Conservation (phyloP, 1,284 basidiomycete species). For the Volvariella surrecta region DNA sequence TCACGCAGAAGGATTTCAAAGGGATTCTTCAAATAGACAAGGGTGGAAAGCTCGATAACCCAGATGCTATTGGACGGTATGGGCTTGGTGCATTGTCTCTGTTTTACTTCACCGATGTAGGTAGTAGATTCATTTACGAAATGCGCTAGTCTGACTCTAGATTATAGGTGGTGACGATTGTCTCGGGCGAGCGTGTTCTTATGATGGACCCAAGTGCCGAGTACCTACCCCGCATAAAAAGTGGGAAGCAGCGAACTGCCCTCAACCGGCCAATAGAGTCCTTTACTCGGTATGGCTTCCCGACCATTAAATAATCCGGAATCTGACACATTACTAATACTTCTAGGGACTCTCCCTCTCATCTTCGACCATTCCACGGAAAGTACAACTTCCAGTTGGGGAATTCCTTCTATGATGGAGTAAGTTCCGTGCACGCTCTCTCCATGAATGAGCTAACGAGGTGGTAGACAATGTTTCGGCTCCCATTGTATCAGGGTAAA, state of each 20-base stretch:
- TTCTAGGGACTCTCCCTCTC: slow-evolving; percentile 35
- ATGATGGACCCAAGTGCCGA: slow-evolving; percentile 36
- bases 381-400: slow-evolving; percentile 25
- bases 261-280: background rate
- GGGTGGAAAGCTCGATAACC: slow-evolving; percentile 30
- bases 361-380: slow-evolving; percentile 28
- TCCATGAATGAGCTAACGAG: background rate
- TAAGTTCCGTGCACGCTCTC: background rate
- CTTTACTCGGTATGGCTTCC: no score
- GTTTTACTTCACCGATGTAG: slow-evolving; percentile 41
- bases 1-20: slow-evolving; percentile 31
- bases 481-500: slow-evolving; percentile 25
- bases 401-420: background rate
- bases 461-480: slow-evolving; percentile 36
- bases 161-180: slow-evolving; percentile 20
- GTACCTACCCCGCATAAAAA: slow-evolving; percentile 11
- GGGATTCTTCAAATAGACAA: slow-evolving; percentile 34
- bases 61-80: slow-evolving; percentile 37
- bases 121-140: slow-evolving; percentile 5
- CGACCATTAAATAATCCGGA: no score
- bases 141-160: no score
- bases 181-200: slow-evolving; percentile 31
- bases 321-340: no score
- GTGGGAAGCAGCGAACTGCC: background rate
- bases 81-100: slow-evolving; percentile 40